Evolutionary conservation across 495 filamentous ascomycete genomes (phyloP), one percentile per base, ranked within the genome.

Genomic region (Xylaria nigripes): DNA sequence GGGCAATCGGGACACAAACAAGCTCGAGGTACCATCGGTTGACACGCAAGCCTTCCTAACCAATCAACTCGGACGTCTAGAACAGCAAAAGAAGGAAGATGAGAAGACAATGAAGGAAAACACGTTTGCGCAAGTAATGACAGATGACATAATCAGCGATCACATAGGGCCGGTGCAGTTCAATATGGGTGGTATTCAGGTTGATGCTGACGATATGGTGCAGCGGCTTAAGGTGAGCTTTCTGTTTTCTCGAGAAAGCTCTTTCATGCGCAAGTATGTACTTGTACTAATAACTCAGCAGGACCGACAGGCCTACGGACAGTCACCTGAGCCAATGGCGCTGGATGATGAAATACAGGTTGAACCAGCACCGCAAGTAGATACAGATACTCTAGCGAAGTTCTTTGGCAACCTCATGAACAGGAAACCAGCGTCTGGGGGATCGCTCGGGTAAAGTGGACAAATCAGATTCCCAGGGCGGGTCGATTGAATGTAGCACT

Each of bases 161-260:
- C 89, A 96, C 58, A 95, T 96, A 55, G 92, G 92, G 0, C 91
- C 91, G 2, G 90, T 96, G 54, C 90, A 96, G 61, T 95, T 96
- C 69, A 97, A 97, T 63, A 89, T 96, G 79, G 92, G 91, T 19
- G 92, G 92, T 51, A 96, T 97, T 51, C 91, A 96, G 64, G 89
- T 96, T 8, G 90, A 97, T 70, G 90, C 90, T 8, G 92, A 97
- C 62, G 93, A 95, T 57, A 93, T 95, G 86, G 69, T 96, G 46
- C 86, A 90, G 65, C 82, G 87, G 64, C 75, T 96, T 43, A 89
- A 89, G 80, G 90, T 93, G 72, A 60, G 72, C 63, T 27, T 29
- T 24, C 42, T 9, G 48, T 44, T 24, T 34, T 30, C 21, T 36
- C n/a, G n/a, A n/a, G n/a, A n/a, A n/a, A 16, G 34, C 46, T 19